Evolutionary conservation across 441 rosid species (phyloP), one percentile per base, ranked within the genome.

Genomic region (Pelargonium myrrhifolium): DNA sequence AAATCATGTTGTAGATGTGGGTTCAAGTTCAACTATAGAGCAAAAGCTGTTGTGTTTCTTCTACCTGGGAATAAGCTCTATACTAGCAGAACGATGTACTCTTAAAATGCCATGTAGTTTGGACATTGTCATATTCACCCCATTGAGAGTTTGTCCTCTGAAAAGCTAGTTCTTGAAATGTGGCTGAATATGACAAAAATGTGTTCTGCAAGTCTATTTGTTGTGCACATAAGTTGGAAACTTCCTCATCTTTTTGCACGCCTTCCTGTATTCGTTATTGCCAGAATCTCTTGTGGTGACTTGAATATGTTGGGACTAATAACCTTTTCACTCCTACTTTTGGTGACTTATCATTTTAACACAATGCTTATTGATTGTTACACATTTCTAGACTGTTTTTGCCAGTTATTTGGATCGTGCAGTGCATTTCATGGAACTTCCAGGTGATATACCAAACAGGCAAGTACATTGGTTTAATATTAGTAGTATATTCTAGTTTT

Each of bases 361-460:
- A 20, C 24, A 39, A 63, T 21, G 65, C 71, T 76, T 49, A 78
- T 61, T 66, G 21, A 62, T 67, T 69, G 12, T 73, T 64, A 68
- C 69, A 9, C 21, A 53, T 78, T 68, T 72, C 72, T 76, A 92
- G 99, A 83, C 87, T 67, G 98, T 93, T 70, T 95, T 95, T 81
- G 79, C 95, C 62, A 80, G 94, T 79, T 95, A 92, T 78, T 66
- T 86, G 69, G 91, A 90, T 15, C 99, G 97, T 70, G 89, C 92
- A 37, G 98, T 92, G 76, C 98, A 87, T 85, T 95, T 95, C 74
- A 95, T 92, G 99, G 99, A 92, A 81, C 92, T 95, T 76, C 99
- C 99, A 62, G 99, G 99, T 64, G 95, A 95, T 85, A 92, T 92
- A 83, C 97, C 90, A 60, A 92, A 90, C 83, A 94, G 98, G 99